Evolutionary conservation across 805 yeast species (phyloP).

Genomic region (Suhomyces pyralidae): DNA sequence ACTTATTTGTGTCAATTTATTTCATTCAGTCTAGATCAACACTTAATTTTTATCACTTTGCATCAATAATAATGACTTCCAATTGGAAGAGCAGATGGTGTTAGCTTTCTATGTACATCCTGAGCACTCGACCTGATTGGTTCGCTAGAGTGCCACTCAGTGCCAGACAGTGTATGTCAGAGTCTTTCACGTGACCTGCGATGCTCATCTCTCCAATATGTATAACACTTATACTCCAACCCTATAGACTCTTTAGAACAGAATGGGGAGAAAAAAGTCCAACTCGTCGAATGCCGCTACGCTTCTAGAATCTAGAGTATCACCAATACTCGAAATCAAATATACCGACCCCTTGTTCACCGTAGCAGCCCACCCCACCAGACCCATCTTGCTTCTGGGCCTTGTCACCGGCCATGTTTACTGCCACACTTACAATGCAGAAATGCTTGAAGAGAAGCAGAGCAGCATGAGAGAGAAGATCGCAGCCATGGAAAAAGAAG

Average conservation of each 20-base stretch:
- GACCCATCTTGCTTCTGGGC: slow-evolving; percentile 64
- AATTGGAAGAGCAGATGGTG: too few species aligned
- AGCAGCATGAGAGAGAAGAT: slow-evolving; percentile 20
- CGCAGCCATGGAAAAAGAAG: slow-evolving; percentile 20
- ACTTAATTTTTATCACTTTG: too few species aligned
- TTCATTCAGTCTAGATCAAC: too few species aligned
- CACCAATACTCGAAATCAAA: slow-evolving; percentile 46
- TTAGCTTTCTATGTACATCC: too few species aligned
- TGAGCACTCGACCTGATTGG: too few species aligned
- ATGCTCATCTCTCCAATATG: slow-evolving; percentile 2
- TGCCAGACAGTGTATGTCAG: too few species aligned
- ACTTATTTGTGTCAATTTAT: too few species aligned
- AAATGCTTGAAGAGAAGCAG: slow-evolving; percentile 36
- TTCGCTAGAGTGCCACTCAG: too few species aligned
- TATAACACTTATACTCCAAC: too few species aligned
- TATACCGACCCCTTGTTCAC: slow-evolving; percentile 70
- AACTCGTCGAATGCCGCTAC: slow-evolving; percentile 25
- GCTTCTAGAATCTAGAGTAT: slow-evolving; percentile 29
- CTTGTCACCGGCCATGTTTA: slow-evolving; percentile 78
- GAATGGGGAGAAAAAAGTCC: slow-evolving; percentile 26
- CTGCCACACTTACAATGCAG: slow-evolving; percentile 57
- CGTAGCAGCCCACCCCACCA: slow-evolving; percentile 72
- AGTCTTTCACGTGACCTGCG: slow-evolving; percentile 1
- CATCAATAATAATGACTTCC: too few species aligned
- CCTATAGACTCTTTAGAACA: not conserved